Base-by-base conservation (phyloP, 768 basidiomycete species). In the Filobasidium floriforme region DNA sequence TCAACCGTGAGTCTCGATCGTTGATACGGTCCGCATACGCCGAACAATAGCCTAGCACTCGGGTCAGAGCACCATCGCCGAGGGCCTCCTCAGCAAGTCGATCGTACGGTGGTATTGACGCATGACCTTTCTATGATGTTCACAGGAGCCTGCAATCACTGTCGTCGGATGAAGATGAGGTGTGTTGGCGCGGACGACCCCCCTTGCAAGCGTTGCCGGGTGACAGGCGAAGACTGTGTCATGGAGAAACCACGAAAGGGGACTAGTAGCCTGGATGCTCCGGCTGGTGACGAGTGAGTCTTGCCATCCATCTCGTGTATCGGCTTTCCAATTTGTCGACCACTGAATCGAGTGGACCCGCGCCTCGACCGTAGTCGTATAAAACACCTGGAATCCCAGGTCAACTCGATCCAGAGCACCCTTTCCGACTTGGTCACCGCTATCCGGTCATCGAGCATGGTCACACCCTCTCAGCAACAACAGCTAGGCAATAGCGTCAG, bases 171-270 rank as follows among this genome's bases (percentile, higher is more conserved):
- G 82, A 96, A 96, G 81, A 96, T 96, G 93, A 84, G 92, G 72
- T 97, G 92, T 76, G 91, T 93, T 6, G 92, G 91, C 1, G 93
- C 92, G 18, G 93, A 96, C 77, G 92, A 90, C 73, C 92, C 93
- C 28, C 93, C 93, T n/a, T 97, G 93, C 80, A 87, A 89, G 73
- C 86, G 93, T 52, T 97, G 93, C 80, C 84, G 89, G 40, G 88
- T 91, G 72, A 87, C 89, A 22, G 89, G 90, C 1, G 82, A 96
- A 14, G 89, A 92, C 49, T 97, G 93, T 80, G 83, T 96, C 41
- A 94, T 97, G 76, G 93, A 97, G 79, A 96, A 96, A 73, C 93
- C 93, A 1, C 87, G 71, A 14, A 67, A 73, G 41, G 59, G 60
- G 86, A 14, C 83, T 87, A 70, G 63, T 2, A 71, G 67, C 29